Evolutionary conservation across 208 protist genomes (phyloP), one percentile per base, ranked within the genome.

Genomic region (Polymyxa betae): DNA sequence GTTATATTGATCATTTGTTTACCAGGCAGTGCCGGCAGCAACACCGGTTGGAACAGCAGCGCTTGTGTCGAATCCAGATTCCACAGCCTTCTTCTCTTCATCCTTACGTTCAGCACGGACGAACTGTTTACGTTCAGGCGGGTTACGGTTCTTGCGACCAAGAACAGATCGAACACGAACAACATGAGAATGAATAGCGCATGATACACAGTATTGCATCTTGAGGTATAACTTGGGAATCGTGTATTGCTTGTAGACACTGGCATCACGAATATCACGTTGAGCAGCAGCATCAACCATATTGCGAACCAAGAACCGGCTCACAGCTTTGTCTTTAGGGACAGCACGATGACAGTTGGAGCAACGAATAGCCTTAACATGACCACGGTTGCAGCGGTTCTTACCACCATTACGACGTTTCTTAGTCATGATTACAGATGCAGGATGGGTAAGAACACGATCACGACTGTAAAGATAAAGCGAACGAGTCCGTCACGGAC

Each of bases 151-250:
- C 24, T 82, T 60, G 20, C 92, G 90, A 60, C 64, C 38, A 29
- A 29, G 64, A 24, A 60, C 45, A 91, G 40, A 89, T 66, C 92
- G 89, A 32, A 93, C 91, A n/a, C 92, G 90, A 46, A 93, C 92
- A 44, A 93, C 66, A 45, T 92, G 92, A 0, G 90, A 24, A 35
- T 93, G 92, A 35, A 91, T 68, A 78, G 92, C 92, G 88, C 92
- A 93, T 20, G 92, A 93, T 49, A 93, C 78, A 77, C 92, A 93
- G 92, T 93, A 93, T 82, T 92, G 68, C 24, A 88, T 43, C 52
- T 93, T 93, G n/a, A 93, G 60, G 44, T 93, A 93, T 64, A 93
- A 38, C 90, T 93, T 93, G 77, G 92, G 92, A 54, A 93, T 87
- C 54, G 77, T 90, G 49, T 92, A 93, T 1, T n/a, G n/a, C 38